Conservation (phyloP, 306 rosid species). For the Citrullus colocynthis region DNA sequence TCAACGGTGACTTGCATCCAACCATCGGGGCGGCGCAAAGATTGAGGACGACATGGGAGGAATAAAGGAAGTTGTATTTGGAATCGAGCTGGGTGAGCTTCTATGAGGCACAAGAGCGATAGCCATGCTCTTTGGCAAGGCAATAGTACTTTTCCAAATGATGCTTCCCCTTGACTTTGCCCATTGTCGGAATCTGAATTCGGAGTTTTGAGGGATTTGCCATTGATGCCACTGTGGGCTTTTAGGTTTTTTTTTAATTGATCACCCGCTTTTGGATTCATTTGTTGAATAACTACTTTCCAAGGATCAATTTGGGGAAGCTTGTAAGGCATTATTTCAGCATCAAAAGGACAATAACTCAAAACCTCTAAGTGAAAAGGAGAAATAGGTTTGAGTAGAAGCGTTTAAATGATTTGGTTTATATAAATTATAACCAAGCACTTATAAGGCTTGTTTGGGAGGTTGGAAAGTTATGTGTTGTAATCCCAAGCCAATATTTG, state of each 20-base stretch:
- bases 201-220: not conserved
- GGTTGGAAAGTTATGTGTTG: too few species aligned
- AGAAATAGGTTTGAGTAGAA: too few species aligned
- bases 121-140: conserved; percentile 85
- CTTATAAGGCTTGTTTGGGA: too few species aligned
- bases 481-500: too few species aligned
- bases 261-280: too few species aligned
- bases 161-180: conserved; percentile 92
- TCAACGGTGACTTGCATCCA: conserved; percentile 97
- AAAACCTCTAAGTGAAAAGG: too few species aligned
- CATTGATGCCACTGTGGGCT: not conserved
- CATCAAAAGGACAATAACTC: too few species aligned
- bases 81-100: conserved; percentile 74
- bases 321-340: too few species aligned
- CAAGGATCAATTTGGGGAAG: too few species aligned
- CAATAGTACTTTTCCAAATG: conserved; percentile 83
- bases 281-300: too few species aligned
- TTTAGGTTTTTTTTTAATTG: not conserved
- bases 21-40: conserved; percentile 98
- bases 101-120: conserved; percentile 89
- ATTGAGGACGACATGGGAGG: conserved; percentile 74
- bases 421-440: too few species aligned
- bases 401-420: too few species aligned
- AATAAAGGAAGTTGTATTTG: conserved; percentile 54
- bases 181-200: conserved; percentile 28